These are phyloP conservation scores for Cucurbita maxima DNA, from an alignment of 306 rosid genomes.

Conservation along the genomic window DNA sequence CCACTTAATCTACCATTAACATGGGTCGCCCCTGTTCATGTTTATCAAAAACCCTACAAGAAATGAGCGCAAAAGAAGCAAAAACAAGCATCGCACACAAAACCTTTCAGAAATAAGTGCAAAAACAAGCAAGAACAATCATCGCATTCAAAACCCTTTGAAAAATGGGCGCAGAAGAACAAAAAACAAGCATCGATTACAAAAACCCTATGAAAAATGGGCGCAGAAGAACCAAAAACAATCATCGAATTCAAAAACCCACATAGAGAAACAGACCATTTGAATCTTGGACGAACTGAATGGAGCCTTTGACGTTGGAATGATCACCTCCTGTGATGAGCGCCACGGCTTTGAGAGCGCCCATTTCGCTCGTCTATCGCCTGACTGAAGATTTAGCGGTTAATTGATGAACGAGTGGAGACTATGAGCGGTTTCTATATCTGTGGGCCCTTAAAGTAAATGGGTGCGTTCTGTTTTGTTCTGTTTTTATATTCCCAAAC, in stretches of 20 bases:
- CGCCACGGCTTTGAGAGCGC: conserved; percentile 5
- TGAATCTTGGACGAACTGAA: conserved; percentile 10
- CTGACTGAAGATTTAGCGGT: background rate
- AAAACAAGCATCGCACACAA: background rate
- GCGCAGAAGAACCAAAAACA: background rate
- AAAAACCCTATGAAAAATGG: background rate
- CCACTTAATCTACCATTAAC: conserved; percentile 3
- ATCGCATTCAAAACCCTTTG: background rate
- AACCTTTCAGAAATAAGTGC: no score
- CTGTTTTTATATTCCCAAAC: background rate
- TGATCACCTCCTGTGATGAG: conserved; percentile 5
- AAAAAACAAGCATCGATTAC: background rate
- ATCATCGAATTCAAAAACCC: background rate
- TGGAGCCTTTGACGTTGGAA: background rate
- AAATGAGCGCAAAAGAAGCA: background rate
- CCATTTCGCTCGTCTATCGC: background rate
- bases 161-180: background rate
- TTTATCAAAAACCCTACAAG: background rate
- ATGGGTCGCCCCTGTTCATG: conserved; percentile 6
- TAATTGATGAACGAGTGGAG: background rate
- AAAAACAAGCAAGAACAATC: background rate
- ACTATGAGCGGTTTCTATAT: background rate
- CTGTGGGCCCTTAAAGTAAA: background rate
- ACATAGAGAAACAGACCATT: background rate
- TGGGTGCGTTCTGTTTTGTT: background rate